Evolutionary conservation across 306 rosid species (phyloP), one percentile per base, ranked within the genome.

Genomic region (Lotus japonicus): DNA sequence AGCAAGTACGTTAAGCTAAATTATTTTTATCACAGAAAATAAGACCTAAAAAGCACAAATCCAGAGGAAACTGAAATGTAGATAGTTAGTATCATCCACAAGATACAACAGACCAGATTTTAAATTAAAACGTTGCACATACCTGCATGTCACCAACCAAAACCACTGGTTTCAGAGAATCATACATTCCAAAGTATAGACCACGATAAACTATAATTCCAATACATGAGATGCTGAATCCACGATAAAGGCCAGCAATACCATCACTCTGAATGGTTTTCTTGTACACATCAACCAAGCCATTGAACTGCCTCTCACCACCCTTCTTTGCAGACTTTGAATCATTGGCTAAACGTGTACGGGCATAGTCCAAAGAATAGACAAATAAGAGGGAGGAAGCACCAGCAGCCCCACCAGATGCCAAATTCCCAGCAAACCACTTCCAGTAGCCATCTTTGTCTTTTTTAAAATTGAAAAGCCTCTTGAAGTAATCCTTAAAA

Each of bases 401-500:
- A 39, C 96, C 92, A 66, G 92, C 96, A 63, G 88, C 87, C 35
- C 85, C 92, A 68, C 92, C 96, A 46, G 96, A 89, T 16, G 90
- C 96, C 79, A 89, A 50, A 77, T 89, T 89, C 69, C 95, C 91
- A 68, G 95, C 91, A 74, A 88, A 86, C 95, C 96, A 86, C 77
- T 89, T 89, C 92, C 92, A 86, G 77, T 88, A 88, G 33, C 89
- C 91, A 80, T 88, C 95, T 63, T 3, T 83, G 58, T 88, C 92
- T 56, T 86, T 89, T 52, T 89, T 86, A 68, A 86, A 89, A 78
- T 89, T 89, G 73, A 89, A 89, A 74, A 86, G 88, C 75, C 85
- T 84, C 84, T 86, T 86, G 80, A 86, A 89, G 70, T 89, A 83
- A 80, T 89, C 92, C 85, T 89, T 89, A 60, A 89, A 89, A 42